phyloP scores from a whole-genome alignment of 306 rosid species.

The Sindora glabra region DNA sequence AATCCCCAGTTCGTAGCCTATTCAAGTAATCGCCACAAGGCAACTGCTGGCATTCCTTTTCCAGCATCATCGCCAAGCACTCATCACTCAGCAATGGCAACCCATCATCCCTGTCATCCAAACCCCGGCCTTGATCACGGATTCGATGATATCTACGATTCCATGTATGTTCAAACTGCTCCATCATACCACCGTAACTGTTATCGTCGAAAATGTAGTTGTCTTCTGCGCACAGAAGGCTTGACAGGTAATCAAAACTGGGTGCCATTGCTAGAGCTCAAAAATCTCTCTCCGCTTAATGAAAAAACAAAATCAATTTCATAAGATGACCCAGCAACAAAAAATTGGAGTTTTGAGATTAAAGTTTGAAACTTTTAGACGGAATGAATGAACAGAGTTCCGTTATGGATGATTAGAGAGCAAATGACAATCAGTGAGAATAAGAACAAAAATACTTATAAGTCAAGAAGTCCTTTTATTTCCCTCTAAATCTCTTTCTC shows the following conservation, averaged over 20 bases:
- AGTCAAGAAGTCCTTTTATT: conserved; percentile 1
- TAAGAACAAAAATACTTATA: conserved; percentile 20
- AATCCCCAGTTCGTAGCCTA: conserved; percentile 52
- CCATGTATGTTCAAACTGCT: conserved; percentile 27
- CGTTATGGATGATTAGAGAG: background rate
- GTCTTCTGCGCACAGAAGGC: conserved; percentile 81
- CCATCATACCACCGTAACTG: conserved; percentile 27
- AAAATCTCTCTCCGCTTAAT: background rate
- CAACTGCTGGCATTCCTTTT: conserved; percentile 55
- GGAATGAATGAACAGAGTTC: conserved; percentile 6
- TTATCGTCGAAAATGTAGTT: conserved; percentile 46
- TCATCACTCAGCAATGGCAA: conserved; percentile 70
- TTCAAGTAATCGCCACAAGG: conserved; percentile 46
- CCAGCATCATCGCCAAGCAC: conserved; percentile 50
- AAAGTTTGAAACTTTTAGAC: conserved; percentile 11
- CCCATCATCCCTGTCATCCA: conserved; percentile 27
- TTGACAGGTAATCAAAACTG: conserved; percentile 64
- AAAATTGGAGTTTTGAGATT: conserved; percentile 13
- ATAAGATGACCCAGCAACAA: background rate
- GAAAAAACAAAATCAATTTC: background rate
- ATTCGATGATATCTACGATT: conserved; percentile 23
- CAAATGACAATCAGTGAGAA: conserved; percentile 17
- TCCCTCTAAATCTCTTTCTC: conserved; percentile 11
- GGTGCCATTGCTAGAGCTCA: conserved; percentile 65
- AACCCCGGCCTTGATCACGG: conserved; percentile 12